Base-by-base conservation (phyloP, 306 rosid species). In the Hippophae rhamnoides region DNA sequence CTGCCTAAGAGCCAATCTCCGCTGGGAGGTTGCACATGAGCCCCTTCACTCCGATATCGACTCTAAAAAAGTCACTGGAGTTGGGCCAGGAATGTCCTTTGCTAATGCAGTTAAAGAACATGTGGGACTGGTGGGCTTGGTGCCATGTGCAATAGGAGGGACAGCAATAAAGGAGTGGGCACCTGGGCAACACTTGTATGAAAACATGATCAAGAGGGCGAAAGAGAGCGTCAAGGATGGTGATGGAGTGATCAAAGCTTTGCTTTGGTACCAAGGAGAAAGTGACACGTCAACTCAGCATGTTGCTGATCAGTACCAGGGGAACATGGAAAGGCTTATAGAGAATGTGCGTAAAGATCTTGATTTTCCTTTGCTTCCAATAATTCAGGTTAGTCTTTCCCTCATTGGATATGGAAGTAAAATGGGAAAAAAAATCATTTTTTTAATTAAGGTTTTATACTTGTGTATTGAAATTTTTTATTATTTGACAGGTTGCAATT, bases 221-320 rank as follows among this genome's bases (percentile, higher is more conserved):
- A 74, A 61, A 25, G 81, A 74, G 63, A 81, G 94, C 73, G 70
- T 76, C 56, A 69, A 74, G 40, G 52, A 64, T 40, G 69, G 44
- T 0, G 81, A 74, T 0, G 86, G 81, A 0, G 80, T 79, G 70
- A 84, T 90, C 43, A 78, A 26, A 51, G 89, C 80, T 1, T 13
- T 90, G 81, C 11, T 90, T 3, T 90, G 97, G 96, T 90, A 26
- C 68, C 94, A 90, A 54, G 97, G 97, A 14, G 95, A 90, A 67
- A 84, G 94, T 11, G 97, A 90, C 81, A 46, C 97, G 13, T 47
- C 7, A 3, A 47, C 10, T 0, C 66, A 74, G 43, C 67, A 54
- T 6, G 87, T 77, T 2, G 97, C 89, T 0, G 78, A 65, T 13
- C 81, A 67, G 67, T 90, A 90, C 73, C 79, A 61, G 62, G 63